Percentiles rank a stretch among this genome's conserved stretches.
These are phyloP conservation scores for Wickerhamiella australiensis DNA, from an alignment of 805 yeast species.

Conservation along the genomic window DNA sequence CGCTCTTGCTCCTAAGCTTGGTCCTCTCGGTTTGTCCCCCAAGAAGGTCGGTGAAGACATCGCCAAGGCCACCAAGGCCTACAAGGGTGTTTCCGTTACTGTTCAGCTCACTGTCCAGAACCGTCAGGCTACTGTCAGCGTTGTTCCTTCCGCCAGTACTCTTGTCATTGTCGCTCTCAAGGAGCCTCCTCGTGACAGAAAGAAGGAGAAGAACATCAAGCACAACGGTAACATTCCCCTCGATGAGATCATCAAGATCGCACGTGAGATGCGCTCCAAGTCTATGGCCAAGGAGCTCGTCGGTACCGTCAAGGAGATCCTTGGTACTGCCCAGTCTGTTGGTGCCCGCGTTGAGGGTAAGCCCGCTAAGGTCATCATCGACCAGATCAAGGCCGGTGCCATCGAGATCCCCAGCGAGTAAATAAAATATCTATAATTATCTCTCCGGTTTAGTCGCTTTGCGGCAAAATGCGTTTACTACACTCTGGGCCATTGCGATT, in stretches of 20 bases:
- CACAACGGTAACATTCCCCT: conserved; percentile 98
- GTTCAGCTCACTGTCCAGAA: conserved; percentile 97
- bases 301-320: conserved; percentile 95
- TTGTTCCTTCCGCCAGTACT: conserved; percentile 98
- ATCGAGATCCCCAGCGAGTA: conserved; percentile 47
- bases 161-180: conserved; percentile 97
- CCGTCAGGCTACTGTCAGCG: conserved; percentile 99
- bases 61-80: conserved; percentile 98
- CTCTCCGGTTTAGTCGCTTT: conserved; percentile 12
- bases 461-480: conserved; percentile 52
- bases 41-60: conserved; percentile 99
- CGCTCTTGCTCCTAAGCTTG: conserved; percentile 99
- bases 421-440: conserved; percentile 14
- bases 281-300: conserved; percentile 96
- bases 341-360: conserved; percentile 99
- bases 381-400: conserved; percentile 97
- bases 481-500: conserved; percentile 68
- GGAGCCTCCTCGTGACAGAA: conserved; percentile 99
- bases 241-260: conserved; percentile 92
- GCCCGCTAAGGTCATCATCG: conserved; percentile 98
- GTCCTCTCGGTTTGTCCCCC: conserved; percentile 99
- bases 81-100: conserved; percentile 99
- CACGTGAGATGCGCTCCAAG: conserved; percentile 95
- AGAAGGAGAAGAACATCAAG: conserved; percentile 99
- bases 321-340: conserved; percentile 99